Evolutionary conservation across 495 filamentous ascomycete genomes (phyloP).

Genomic region (Aspergillus steynii): DNA sequence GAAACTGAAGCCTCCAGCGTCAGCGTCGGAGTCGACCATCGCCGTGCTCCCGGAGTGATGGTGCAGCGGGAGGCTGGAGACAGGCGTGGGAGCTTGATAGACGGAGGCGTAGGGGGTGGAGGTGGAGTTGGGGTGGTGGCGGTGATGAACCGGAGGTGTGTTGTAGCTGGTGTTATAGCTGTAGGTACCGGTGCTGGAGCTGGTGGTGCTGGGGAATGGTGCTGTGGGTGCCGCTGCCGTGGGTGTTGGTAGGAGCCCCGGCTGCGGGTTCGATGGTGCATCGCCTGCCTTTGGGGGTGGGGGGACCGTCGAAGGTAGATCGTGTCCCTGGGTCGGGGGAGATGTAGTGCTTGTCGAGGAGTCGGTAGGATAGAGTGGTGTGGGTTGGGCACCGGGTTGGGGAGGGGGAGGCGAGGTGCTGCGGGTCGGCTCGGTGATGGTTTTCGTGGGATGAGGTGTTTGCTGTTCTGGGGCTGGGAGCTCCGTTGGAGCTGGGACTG

Average conservation of each 20-base stretch:
- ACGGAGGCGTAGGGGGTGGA: constrained; percentile 50
- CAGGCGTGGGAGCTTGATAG: constrained; percentile 46
- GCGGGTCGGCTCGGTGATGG: constrained; percentile 16
- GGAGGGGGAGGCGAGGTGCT: constrained; percentile 52
- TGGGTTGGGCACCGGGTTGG: constrained; percentile 59
- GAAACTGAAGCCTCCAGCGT: constrained; percentile 42
- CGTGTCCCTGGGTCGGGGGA: constrained; percentile 12
- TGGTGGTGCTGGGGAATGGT: constrained; percentile 12
- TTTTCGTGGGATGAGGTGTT: neutral
- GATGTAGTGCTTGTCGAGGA: constrained; percentile 20
- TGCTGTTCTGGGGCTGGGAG: constrained; percentile 9
- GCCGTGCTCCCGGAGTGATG: constrained; percentile 23
- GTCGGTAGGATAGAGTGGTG: constrained; percentile 24
- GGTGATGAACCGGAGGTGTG: constrained; percentile 37
- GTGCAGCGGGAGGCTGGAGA: constrained; percentile 23
- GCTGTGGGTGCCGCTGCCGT: constrained; percentile 26
- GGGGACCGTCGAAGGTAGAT: constrained; percentile 32
- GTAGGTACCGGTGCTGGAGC: constrained; percentile 6
- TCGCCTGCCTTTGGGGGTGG: constrained; percentile 58
- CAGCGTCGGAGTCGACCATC: constrained; percentile 26
- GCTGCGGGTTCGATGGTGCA: constrained; percentile 22
- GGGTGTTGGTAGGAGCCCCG: neutral
- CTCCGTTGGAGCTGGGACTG: constrained; percentile 24
- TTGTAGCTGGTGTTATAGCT: neutral
- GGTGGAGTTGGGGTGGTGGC: constrained; percentile 41